Base-by-base conservation (phyloP, 129 eudicot genomes). In the Ambrosia artemisiifolia region DNA sequence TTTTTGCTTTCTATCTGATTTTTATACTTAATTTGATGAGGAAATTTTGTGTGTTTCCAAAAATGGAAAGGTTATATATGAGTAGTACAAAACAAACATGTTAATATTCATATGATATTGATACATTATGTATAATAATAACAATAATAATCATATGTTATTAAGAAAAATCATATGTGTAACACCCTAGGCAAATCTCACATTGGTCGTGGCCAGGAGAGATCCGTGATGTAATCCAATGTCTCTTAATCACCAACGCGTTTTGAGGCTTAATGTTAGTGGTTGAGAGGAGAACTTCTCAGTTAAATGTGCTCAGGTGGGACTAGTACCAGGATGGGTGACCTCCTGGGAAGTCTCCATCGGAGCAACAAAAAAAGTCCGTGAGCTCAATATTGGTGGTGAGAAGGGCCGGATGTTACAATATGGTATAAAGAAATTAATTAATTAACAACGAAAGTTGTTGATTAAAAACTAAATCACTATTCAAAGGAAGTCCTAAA, bases 401-500 rank as follows among this genome's bases (percentile, higher is more conserved):
- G 28, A 24, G 28, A 24, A 1, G 28, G 28, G 28, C 28, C 28
- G 7, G 9, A 6, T 40, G 6, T 40, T 40, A 43, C 62, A 32
- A 35, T 63, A 62, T 51, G 67, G 43, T 69, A 48, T 49, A 24
- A 5, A 6, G 65, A 62, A 65, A 61, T 42, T 63, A 40, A 62
- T 13, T 49, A 65, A 61, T 42, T 63, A 40, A 62, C 18, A 65
- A 18, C 34, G 63, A n/a, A 63, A 54, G 50, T 9, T 7, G n/a
- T 32, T 32, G 3, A 50, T 48, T 70, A 51, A 50, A 48, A 77
- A 48, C 8, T 11, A 16, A 7, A 40, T 63, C 11, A 70, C 9
- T 30, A 30, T 65, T 71, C 67, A 71, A 71, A 71, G 13, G 73
- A 71, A 78, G 75, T 61, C 73, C 82, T 71, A 40, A 28, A 64